Evolutionary conservation across 139 green algal genomes (phyloP), one percentile per base, ranked within the genome.

Genomic region (Chlorella sp.): DNA sequence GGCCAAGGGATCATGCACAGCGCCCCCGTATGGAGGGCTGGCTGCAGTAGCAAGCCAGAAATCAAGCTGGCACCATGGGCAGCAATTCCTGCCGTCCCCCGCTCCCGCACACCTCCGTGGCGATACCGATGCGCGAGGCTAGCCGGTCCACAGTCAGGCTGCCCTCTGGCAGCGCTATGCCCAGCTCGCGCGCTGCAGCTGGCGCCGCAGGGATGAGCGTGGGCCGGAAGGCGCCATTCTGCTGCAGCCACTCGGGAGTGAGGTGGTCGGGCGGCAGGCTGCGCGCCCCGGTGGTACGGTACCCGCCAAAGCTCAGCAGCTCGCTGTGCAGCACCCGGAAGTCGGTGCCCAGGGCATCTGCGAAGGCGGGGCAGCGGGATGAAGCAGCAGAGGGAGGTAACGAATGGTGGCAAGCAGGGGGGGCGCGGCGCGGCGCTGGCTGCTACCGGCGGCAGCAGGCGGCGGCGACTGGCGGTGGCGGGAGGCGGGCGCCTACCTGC

Each of bases 281-380:
- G n/a, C 57, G 63, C 57, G 60, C 28, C 15, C 18, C 36, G n/a
- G 30, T 20, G 21, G 21, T 23, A 7, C 63, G 56, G 41, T 88
- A 88, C 23, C 73, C 73, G 20, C 34, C 39, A 21, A 72, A 80
- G 56, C 26, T 67, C 18, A 88, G 76, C 57, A 88, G 73, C 75
- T 88, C 84, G 6, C 44, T 26, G 70, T 88, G 78, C 15, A 88
- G 74, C n/a, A n/a, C 60, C 1, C 63, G 82, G 25, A 85, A 85
- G 39, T 83, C 84, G 36, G 76, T 72, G 76, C 57, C 76, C 60
- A 82, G 76, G 6, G 57, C 57, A 36, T 82, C 76, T 82, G 76
- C 32, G 28, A 36, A 32, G 6, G 26, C 5, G 47, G 25, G 18
- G 68, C 34, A 47, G 28, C 7, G 65, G 7, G 1, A 16, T 7